A percentile compares a stretch with the other conserved stretches of the same genome.
Conservation (phyloP, 352 stramenopile species). For the Pythium diclinum region DNA sequence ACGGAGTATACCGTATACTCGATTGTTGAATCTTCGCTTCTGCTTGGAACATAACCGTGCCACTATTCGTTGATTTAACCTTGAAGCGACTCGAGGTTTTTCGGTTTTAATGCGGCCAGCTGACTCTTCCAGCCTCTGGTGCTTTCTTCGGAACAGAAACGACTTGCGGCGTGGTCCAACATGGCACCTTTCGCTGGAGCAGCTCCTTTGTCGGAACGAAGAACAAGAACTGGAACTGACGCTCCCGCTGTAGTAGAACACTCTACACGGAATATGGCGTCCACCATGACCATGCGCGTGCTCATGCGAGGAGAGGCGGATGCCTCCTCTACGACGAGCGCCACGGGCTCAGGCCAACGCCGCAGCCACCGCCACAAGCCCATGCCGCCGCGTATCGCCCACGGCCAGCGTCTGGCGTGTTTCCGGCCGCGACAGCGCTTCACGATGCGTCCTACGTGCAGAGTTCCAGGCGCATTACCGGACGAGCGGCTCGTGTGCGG, state of each 20-base stretch:
- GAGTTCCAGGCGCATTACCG: not conserved
- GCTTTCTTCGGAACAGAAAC: constrained; percentile 9
- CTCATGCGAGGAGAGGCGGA: not conserved
- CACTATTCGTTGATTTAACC: not conserved
- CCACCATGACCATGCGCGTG: constrained; percentile 9
- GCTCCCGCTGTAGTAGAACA: not conserved
- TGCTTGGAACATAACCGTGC: not conserved
- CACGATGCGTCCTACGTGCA: constrained; percentile 16
- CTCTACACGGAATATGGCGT: constrained; percentile 1
- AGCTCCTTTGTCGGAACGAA: constrained; percentile 1
- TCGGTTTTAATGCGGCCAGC: not conserved
- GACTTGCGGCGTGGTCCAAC: not conserved
- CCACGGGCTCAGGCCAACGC: not conserved
- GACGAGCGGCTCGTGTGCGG: constrained; percentile 19
- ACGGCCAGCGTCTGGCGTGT: constrained; percentile 55
- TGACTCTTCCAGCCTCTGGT: constrained; percentile 2
- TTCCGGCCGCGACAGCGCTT: constrained; percentile 67
- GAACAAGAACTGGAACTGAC: not conserved
- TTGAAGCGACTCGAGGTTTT: not conserved
- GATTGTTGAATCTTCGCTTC: not conserved
- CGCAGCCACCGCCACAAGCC: not conserved
- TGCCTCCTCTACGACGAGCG: not conserved
- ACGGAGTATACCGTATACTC: not conserved
- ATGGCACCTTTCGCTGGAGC: not conserved
- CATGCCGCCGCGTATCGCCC: constrained; percentile 3